These are phyloP conservation scores for Chlamydomonas asymmetrica DNA, from an alignment of 139 green algal species.

Conservation along the genomic window DNA sequence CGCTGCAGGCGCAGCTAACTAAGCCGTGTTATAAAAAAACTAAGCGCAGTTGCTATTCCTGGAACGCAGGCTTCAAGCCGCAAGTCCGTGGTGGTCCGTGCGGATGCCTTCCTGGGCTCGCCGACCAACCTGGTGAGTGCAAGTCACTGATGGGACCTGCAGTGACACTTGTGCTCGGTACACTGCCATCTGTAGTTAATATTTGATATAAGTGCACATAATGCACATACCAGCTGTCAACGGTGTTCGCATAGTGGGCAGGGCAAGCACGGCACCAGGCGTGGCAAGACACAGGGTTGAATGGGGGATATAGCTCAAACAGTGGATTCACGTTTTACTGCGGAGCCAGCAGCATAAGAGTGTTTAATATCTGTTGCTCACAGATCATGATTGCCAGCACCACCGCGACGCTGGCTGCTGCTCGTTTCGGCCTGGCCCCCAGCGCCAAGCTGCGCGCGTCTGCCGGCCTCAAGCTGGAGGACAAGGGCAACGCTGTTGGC, in stretches of 20 bases:
- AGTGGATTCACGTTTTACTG: background rate
- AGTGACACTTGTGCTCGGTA: background rate
- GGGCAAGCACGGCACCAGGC: background rate
- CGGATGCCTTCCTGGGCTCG: slow-evolving; percentile 75
- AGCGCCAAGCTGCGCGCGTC: slow-evolving; percentile 67
- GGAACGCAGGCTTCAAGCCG: slow-evolving; percentile 18
- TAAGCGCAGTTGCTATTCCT: too few relatives aligned
- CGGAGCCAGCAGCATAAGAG: too few relatives aligned
- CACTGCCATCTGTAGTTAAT: background rate
- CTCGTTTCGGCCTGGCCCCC: slow-evolving; percentile 90
- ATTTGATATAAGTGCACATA: too few relatives aligned
- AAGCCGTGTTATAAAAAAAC: too few relatives aligned
- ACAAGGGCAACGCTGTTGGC: slow-evolving; percentile 54
- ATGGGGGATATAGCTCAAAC: background rate
- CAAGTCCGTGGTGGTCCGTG: slow-evolving; percentile 55
- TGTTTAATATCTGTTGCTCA: background rate
- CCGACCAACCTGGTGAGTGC: slow-evolving; percentile 72
- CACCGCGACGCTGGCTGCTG: slow-evolving; percentile 74
- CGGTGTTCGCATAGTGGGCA: too few relatives aligned
- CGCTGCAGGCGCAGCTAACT: too few relatives aligned
- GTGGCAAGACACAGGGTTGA: background rate
- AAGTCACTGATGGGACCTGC: background rate
- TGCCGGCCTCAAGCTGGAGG: slow-evolving; percentile 80
- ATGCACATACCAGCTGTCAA: background rate
- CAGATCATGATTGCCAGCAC: slow-evolving; percentile 93